phyloP scores from a whole-genome alignment of 1,284 basidiomycete genomes.

The Thelephora terrestris region DNA sequence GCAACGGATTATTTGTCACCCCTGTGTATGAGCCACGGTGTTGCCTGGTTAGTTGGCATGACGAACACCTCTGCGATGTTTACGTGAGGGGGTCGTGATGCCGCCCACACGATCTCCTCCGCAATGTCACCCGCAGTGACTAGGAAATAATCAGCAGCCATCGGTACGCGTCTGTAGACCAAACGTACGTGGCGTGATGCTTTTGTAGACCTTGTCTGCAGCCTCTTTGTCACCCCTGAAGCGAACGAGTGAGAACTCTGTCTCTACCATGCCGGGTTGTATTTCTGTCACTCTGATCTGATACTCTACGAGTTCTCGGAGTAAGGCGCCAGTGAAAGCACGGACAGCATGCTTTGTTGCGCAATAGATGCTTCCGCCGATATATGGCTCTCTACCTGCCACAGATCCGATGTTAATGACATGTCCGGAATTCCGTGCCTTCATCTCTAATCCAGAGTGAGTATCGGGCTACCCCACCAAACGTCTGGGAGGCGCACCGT shows the following conservation, averaged over 20 bases:
- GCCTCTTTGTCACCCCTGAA: slow-evolving; percentile 76
- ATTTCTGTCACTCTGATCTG: slow-evolving; percentile 88
- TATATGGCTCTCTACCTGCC: slow-evolving; percentile 86
- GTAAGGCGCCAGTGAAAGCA: slow-evolving; percentile 77
- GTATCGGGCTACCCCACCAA: not conserved
- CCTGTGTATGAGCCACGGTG: slow-evolving; percentile 51
- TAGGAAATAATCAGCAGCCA: slow-evolving; percentile 19
- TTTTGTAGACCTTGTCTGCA: slow-evolving; percentile 86
- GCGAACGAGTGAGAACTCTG: slow-evolving; percentile 84
- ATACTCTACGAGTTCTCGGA: slow-evolving; percentile 86
- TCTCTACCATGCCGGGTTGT: slow-evolving; percentile 82
- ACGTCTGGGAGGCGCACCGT: slow-evolving; percentile 30
- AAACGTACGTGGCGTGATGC: slow-evolving; percentile 64
- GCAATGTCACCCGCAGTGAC: slow-evolving; percentile 82
- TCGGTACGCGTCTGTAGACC: not conserved
- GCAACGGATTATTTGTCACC: slow-evolving; percentile 23
- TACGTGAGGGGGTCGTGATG: slow-evolving; percentile 78
- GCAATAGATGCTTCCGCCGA: slow-evolving; percentile 75
- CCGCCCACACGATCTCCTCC: slow-evolving; percentile 96
- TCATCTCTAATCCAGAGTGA: slow-evolving; percentile 62
- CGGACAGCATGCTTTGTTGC: slow-evolving; percentile 86
- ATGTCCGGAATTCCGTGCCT: slow-evolving; percentile 78
- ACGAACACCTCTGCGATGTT: slow-evolving; percentile 77
- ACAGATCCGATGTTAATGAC: slow-evolving; percentile 95
- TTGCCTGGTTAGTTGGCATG: slow-evolving; percentile 76